phyloP scores from a whole-genome alignment of 805 yeast species.

The Monosporozyma siamensis region DNA sequence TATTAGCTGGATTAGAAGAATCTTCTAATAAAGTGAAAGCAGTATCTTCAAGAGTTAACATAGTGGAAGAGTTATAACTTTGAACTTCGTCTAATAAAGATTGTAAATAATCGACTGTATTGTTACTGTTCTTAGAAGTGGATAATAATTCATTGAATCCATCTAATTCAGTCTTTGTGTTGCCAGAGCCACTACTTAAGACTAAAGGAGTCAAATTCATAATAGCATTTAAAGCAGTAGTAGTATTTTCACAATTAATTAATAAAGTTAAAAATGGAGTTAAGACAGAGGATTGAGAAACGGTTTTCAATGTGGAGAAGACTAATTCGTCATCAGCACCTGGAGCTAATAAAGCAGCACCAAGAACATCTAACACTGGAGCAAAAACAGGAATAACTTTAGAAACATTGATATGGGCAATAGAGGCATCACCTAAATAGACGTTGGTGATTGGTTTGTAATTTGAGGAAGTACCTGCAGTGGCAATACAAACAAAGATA shows the following conservation, averaged over 20 bases:
- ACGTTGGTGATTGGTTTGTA: conserved; percentile 25
- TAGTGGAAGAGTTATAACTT: conserved; percentile 6
- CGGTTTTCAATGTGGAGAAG: conserved; percentile 18
- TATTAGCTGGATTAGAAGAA: conserved; percentile 18
- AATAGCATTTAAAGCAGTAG: conserved; percentile 21
- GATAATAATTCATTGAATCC: conserved; percentile 13
- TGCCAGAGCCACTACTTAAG: conserved; percentile 10
- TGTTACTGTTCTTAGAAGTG: conserved; percentile 16
- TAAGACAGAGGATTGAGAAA: conserved; percentile 23
- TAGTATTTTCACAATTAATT: conserved; percentile 17
- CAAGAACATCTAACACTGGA: conserved; percentile 22
- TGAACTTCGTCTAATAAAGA: conserved; percentile 9
- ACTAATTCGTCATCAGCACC: conserved; percentile 13
- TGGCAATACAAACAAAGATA: conserved; percentile 24
- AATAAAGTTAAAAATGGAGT: conserved; percentile 24
- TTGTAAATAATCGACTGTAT: conserved; percentile 13
- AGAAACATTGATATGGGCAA: conserved; percentile 27
- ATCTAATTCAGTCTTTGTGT: conserved; percentile 11
- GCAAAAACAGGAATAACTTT: conserved; percentile 26
- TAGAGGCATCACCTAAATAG: conserved; percentile 27
- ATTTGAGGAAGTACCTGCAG: conserved; percentile 27
- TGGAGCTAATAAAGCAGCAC: conserved; percentile 21
- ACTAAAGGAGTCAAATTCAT: conserved; percentile 23
- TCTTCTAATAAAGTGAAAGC: conserved; percentile 18
- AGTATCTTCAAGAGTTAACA: conserved; percentile 9